A percentile compares a stretch with the other conserved stretches of the same genome.
phyloP scores from a whole-genome alignment of 1,284 basidiomycete genomes.

The Mrakiaceae sp. region DNA sequence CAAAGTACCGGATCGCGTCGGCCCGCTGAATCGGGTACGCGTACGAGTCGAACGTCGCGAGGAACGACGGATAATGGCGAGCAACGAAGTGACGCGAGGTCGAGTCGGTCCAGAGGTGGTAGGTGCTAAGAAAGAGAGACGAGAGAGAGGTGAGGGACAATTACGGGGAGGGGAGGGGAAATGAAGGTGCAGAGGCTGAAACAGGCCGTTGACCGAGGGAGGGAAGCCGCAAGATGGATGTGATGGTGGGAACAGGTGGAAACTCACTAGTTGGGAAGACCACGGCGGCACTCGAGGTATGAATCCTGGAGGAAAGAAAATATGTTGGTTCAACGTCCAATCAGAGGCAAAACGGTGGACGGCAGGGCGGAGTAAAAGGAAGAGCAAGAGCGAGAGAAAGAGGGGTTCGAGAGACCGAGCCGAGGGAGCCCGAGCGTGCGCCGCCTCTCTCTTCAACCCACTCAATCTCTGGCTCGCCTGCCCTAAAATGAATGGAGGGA shows the following conservation, averaged over 20 bases:
- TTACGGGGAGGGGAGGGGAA: background rate
- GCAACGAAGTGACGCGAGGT: conserved; percentile 81
- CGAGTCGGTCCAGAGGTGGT: conserved; percentile 95
- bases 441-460: too few species aligned
- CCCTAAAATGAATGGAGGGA: background rate
- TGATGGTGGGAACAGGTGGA: conserved; percentile 16
- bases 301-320: conserved; percentile 31
- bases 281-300: conserved; percentile 66
- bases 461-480: too few species aligned
- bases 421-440: background rate
- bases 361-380: background rate
- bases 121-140: conserved; percentile 49
- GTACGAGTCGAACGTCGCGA: conserved; percentile 86
- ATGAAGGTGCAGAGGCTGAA: background rate
- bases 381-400: background rate
- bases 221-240: background rate
- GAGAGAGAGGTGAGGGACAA: conserved; percentile 12
- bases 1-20: conserved; percentile 95
- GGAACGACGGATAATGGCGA: conserved; percentile 78
- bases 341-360: too few species aligned
- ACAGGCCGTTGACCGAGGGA: too few species aligned
- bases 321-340: too few species aligned
- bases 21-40: conserved; percentile 91
- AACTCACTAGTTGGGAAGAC: conserved; percentile 91
- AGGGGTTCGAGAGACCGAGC: background rate